Conservation (phyloP, 441 rosid genomes). For the Gossypium armourianum region DNA sequence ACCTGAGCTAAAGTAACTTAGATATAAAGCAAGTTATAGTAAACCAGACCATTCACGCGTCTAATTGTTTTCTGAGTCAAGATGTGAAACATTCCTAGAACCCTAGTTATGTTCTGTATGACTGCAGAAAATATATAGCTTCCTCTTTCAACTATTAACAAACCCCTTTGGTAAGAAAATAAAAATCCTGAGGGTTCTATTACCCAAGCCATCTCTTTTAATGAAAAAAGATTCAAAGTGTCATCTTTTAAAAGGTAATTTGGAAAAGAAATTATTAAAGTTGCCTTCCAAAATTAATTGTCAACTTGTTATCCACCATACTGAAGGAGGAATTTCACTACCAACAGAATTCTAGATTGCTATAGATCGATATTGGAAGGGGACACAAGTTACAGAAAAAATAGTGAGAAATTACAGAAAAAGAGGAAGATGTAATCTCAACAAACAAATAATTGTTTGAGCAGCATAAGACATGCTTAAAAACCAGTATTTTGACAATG, state of each 20-base stretch:
- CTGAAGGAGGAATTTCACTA: background rate
- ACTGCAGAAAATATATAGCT: background rate
- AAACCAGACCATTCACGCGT: background rate
- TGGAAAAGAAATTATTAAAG: background rate
- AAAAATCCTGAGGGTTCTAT: background rate
- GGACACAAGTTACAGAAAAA: constrained; percentile 5
- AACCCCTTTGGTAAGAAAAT: background rate
- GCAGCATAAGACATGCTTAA: background rate
- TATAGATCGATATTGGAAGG: background rate
- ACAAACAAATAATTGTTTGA: background rate
- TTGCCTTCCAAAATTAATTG: background rate
- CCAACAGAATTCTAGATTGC: constrained; percentile 4
- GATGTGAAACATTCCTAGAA: background rate
- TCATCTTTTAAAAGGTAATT: background rate
- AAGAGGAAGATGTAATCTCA: background rate
- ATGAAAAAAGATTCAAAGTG: background rate
- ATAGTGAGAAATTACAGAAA: background rate
- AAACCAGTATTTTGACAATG: background rate
- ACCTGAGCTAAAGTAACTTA: background rate
- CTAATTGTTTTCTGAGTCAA: background rate
- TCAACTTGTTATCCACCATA: background rate
- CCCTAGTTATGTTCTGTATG: background rate
- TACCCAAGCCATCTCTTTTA: background rate
- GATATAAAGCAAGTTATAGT: background rate
- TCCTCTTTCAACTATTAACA: background rate